phyloP scores from a whole-genome alignment of 106 monocot species.

The Alisma plantagoaquatica region DNA sequence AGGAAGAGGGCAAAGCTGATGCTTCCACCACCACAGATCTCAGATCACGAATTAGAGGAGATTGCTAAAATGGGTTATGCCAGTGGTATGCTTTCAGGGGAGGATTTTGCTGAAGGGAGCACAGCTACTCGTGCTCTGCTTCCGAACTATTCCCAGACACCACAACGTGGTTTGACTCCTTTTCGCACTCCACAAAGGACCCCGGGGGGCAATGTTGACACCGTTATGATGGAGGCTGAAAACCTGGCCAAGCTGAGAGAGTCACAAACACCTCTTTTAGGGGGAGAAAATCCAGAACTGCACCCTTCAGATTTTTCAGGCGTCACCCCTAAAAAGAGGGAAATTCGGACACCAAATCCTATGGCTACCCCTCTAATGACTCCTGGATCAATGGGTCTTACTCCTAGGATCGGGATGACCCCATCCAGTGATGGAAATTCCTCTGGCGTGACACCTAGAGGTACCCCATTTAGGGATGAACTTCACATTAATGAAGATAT shows the following conservation, averaged over 20 bases:
- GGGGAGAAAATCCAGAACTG: too few relatives aligned
- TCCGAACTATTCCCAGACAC: conserved; percentile 72
- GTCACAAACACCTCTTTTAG: conserved; percentile 77
- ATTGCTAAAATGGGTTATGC: conserved; percentile 79
- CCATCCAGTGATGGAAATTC: conserved; percentile 55
- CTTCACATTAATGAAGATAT: conserved; percentile 76
- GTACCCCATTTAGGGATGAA: conserved; percentile 72
- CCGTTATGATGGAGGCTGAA: conserved; percentile 88
- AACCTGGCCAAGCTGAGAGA: conserved; percentile 79
- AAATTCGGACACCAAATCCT: too few relatives aligned
- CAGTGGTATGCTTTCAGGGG: conserved; percentile 42
- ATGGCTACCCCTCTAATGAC: conserved; percentile 51
- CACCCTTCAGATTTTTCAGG: too few relatives aligned
- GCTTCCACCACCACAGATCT: conserved; percentile 72
- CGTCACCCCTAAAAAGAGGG: too few relatives aligned
- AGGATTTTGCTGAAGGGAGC: too few relatives aligned
- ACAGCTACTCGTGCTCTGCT: conserved; percentile 61
- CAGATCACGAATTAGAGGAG: too few relatives aligned
- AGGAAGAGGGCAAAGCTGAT: conserved; percentile 74
- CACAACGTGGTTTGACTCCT: conserved; percentile 52
- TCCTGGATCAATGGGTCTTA: conserved; percentile 51
- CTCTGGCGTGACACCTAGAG: conserved; percentile 47
- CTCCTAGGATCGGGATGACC: too few relatives aligned
- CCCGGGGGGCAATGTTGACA: conserved; percentile 64
- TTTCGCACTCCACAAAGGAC: conserved; percentile 76